Percentiles rank a stretch among this genome's conserved stretches.
Evolutionary conservation across 345 rosid species (phyloP).

Genomic region (Angophora floribunda): DNA sequence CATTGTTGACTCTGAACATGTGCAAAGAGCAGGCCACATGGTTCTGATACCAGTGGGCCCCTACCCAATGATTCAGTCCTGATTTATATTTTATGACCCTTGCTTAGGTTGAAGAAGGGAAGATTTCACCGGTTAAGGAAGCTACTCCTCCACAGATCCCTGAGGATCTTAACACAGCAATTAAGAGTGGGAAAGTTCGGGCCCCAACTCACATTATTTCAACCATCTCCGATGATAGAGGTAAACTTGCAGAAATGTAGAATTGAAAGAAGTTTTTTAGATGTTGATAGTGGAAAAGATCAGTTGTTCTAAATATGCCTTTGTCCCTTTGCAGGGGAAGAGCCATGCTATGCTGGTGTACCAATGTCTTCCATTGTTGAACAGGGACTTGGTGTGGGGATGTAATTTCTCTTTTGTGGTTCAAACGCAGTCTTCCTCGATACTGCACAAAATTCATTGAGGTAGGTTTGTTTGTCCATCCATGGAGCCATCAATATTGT

Average conservation of each 20-base stretch:
- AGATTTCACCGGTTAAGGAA: slow-evolving; percentile 72
- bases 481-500: not conserved
- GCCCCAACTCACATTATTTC: slow-evolving; percentile 98
- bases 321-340: slow-evolving; percentile 55
- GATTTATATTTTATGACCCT: not conserved
- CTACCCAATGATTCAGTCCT: not conserved
- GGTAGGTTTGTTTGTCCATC: slow-evolving; percentile 21
- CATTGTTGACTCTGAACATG: not conserved
- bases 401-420: slow-evolving; percentile 94
- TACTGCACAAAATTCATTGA: slow-evolving; percentile 92
- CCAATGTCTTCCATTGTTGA: slow-evolving; percentile 97
- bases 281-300: not conserved
- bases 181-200: slow-evolving; percentile 93
- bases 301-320: not conserved
- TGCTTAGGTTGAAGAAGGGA: slow-evolving; percentile 63
- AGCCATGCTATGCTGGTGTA: slow-evolving; percentile 97
- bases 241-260: slow-evolving; percentile 15
- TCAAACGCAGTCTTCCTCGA: slow-evolving; percentile 95
- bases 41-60: not conserved
- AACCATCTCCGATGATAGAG: slow-evolving; percentile 95
- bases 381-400: slow-evolving; percentile 93
- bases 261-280: not conserved
- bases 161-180: slow-evolving; percentile 86
- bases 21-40: not conserved
- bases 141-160: slow-evolving; percentile 87